Percentiles rank a stretch among this genome's conserved stretches.
Evolutionary conservation across 176 grass and related monocot genomes (phyloP).

Genomic region (Thinopyrum elongatum): DNA sequence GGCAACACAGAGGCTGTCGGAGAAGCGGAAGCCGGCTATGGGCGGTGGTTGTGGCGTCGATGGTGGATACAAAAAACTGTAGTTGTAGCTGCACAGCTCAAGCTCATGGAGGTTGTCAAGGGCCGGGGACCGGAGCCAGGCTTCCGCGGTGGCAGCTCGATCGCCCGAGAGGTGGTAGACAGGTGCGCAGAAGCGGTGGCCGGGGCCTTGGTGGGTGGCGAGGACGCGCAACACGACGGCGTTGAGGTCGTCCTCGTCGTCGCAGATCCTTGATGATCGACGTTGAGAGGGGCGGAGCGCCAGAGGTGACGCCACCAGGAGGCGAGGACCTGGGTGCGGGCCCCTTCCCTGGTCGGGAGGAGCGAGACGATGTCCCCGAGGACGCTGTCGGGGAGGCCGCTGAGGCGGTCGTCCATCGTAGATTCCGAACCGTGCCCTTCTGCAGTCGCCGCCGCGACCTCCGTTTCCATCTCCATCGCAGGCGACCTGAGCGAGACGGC

Average conservation of each 20-base stretch:
- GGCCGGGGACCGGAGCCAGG: background rate
- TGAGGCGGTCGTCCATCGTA: no score
- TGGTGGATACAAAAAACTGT: background rate
- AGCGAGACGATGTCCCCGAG: background rate
- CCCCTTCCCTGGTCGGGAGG: background rate
- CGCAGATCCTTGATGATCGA: background rate
- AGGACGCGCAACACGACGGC: background rate
- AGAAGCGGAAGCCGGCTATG: background rate
- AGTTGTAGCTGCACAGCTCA: background rate
- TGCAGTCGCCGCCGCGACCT: no score
- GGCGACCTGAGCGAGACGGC: no score
- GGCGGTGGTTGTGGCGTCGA: background rate
- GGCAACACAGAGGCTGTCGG: background rate
- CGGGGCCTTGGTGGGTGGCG: background rate
- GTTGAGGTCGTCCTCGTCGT: background rate
- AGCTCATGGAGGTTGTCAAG: background rate
- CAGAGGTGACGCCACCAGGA: background rate
- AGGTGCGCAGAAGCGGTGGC: background rate
- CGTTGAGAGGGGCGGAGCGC: background rate
- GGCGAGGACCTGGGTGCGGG: background rate
- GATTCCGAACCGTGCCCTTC: no score
- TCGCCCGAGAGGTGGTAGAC: background rate
- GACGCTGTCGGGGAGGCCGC: background rate
- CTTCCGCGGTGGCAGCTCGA: background rate
- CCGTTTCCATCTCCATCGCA: no score